Percentiles rank a stretch among this genome's conserved stretches.
phyloP scores from a whole-genome alignment of 805 yeast species.

The Yarrowia deformans region DNA sequence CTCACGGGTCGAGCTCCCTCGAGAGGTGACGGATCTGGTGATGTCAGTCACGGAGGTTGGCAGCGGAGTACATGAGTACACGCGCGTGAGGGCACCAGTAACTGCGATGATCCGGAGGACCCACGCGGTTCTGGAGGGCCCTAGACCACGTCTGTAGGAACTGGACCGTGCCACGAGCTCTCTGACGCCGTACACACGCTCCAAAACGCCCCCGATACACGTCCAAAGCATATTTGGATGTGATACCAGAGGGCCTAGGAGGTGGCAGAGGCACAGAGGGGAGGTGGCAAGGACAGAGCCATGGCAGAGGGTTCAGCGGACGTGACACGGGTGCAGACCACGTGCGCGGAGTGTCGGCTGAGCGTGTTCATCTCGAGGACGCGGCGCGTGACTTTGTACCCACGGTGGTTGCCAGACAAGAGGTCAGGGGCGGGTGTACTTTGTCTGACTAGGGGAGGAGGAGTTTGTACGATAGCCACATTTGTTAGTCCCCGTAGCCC shows the following conservation, averaged over 20 bases:
- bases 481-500: background rate
- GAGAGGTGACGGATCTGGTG: background rate
- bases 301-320: background rate
- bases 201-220: constrained; percentile 5
- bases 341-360: background rate
- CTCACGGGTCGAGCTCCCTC: background rate
- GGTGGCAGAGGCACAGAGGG: constrained; percentile 12
- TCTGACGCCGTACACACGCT: constrained; percentile 2
- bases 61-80: constrained; percentile 18
- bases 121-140: background rate
- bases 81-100: constrained; percentile 6
- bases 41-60: constrained; percentile 18
- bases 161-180: constrained; percentile 6
- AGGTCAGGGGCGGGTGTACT: constrained; percentile 23
- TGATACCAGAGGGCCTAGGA: background rate
- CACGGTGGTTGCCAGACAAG: constrained; percentile 7
- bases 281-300: constrained; percentile 4
- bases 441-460: constrained; percentile 32
- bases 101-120: constrained; percentile 5
- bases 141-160: background rate
- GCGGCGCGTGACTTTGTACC: constrained; percentile 26
- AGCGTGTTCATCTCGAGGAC: constrained; percentile 13
- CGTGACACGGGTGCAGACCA: background rate
- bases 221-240: constrained; percentile 36
- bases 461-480: constrained; percentile 33